Base-by-base conservation (phyloP, 2,329 filamentous ascomycete species). In the Alternaria brassicicola region DNA sequence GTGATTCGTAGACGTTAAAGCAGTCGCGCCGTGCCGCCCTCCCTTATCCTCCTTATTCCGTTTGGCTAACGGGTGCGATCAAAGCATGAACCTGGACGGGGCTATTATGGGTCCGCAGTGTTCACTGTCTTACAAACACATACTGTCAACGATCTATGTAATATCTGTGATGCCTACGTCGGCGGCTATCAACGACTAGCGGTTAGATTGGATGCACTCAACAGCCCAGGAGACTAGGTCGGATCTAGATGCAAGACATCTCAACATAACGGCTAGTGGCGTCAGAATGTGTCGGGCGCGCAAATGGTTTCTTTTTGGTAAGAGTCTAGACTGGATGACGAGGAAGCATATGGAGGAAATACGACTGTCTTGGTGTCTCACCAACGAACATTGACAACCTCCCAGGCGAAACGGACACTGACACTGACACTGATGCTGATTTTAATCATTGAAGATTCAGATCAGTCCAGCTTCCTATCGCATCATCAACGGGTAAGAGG, bases 1-100 rank as follows among this genome's bases (percentile, higher is more conserved):
- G n/a, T 73, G 68, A 71, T 74, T 72, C 66, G 69, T 55, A 66
- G 61, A 52, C 42, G 61, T 45, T 53, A 46, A 35, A 50, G 59
- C 56, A 55, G 43, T 64, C 67, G 72, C 63, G 65, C 72, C 71
- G 72, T 70, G 67, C 71, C 71, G 71, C 65, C 59, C 63, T 69
- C 61, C 62, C 66, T 66, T 65, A 41, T 47, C 38, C 39, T 30
- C 31, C 39, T 45, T 48, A 36, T 31, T 43, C 45, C 31, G 21
- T 45, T 38, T 19, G 45, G 55, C 49, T 48, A 57, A 43, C 51
- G 55, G 51, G 25, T 49, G 31, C 23, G 36, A 38, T 38, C 38
- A 49, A 23, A 43, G 55, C 51, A 49, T 46, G 38, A 58, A 58
- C 52, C 43, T 25, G 19, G 46, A 33, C 19, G 38, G 31, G 31